These are phyloP conservation scores for Oryza longistaminata DNA, from an alignment of 176 grass and related monocot genomes.

Conservation along the genomic window DNA sequence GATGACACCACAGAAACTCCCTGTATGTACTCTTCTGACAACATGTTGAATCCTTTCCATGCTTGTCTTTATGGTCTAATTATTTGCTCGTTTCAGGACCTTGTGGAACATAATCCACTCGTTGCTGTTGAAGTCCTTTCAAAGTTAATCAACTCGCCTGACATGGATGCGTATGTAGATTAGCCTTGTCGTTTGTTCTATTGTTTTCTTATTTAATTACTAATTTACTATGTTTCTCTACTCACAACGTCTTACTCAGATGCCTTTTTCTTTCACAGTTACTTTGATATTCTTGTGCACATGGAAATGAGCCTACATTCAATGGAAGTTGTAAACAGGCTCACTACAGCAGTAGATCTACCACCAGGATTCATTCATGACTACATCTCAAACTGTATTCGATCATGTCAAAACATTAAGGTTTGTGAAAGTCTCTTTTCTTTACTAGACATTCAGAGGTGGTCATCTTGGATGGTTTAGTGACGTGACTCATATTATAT, in stretches of 20 bases:
- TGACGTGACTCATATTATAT: slow-evolving; percentile 27
- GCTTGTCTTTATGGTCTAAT: slow-evolving; percentile 4
- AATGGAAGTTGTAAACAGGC: slow-evolving; percentile 99
- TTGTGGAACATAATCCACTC: slow-evolving; percentile 91
- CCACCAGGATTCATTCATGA: slow-evolving; percentile 87
- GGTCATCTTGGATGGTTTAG: slow-evolving; percentile 3
- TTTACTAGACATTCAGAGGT: not conserved
- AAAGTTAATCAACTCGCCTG: slow-evolving; percentile 82
- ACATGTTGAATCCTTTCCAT: slow-evolving; percentile 23
- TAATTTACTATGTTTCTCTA: slow-evolving; percentile 32
- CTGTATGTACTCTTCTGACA: slow-evolving; percentile 52
- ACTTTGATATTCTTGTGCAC: slow-evolving; percentile 81
- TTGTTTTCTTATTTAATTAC: slow-evolving; percentile 18
- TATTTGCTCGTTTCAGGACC: slow-evolving; percentile 61
- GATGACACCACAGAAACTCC: slow-evolving; percentile 82
- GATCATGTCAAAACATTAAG: slow-evolving; percentile 85
- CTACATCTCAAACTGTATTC: slow-evolving; percentile 97
- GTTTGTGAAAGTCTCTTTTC: slow-evolving; percentile 42
- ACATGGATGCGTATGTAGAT: slow-evolving; percentile 70
- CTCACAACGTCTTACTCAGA: not conserved
- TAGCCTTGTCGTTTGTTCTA: slow-evolving; percentile 24
- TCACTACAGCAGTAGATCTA: slow-evolving; percentile 80
- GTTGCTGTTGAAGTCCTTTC: slow-evolving; percentile 87
- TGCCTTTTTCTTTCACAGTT: slow-evolving; percentile 54
- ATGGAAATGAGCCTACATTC: slow-evolving; percentile 99